These are phyloP conservation scores for Torulaspora globosa DNA, from an alignment of 1,139 yeast genomes.

Conservation along the genomic window DNA sequence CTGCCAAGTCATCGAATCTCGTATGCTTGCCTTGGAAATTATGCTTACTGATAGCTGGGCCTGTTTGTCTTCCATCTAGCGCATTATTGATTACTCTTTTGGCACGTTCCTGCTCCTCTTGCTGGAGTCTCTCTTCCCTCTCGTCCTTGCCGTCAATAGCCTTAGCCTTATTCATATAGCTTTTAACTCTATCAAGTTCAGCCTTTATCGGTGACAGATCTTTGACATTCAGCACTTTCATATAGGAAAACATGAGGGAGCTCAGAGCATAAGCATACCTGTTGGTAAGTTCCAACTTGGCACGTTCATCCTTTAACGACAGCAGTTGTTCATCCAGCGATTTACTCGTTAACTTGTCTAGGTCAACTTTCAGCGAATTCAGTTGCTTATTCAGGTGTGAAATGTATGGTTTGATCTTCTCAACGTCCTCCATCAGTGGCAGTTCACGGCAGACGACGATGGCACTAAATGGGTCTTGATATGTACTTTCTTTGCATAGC, in stretches of 20 bases:
- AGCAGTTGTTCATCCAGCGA: constrained; percentile 32
- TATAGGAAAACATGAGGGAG: constrained; percentile 32
- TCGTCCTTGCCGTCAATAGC: constrained; percentile 38
- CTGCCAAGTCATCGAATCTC: constrained; percentile 42
- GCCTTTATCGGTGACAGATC: constrained; percentile 50
- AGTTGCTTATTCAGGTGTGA: constrained; percentile 27
- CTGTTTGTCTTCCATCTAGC: constrained; percentile 21
- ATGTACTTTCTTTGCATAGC: background rate
- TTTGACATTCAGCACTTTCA: constrained; percentile 30
- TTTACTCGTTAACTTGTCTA: constrained; percentile 23
- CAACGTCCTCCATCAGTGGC: constrained; percentile 29
- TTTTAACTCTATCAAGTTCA: constrained; percentile 67
- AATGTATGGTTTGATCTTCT: constrained; percentile 32
- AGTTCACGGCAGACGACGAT: background rate
- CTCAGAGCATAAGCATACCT: constrained; percentile 31
- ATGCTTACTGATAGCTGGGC: constrained; percentile 57
- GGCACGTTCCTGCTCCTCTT: constrained; percentile 20
- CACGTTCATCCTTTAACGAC: constrained; percentile 21
- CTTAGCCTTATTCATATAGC: constrained; percentile 61
- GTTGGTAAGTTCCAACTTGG: constrained; percentile 28
- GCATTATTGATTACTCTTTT: constrained; percentile 18
- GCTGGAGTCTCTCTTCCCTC: constrained; percentile 14
- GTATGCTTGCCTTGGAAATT: constrained; percentile 61
- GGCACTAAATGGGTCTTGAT: background rate
- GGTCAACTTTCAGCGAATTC: constrained; percentile 19